Evolutionary conservation across 164 flowering plant genomes (phyloP).

Genomic region (Kingdonia uniflora): DNA sequence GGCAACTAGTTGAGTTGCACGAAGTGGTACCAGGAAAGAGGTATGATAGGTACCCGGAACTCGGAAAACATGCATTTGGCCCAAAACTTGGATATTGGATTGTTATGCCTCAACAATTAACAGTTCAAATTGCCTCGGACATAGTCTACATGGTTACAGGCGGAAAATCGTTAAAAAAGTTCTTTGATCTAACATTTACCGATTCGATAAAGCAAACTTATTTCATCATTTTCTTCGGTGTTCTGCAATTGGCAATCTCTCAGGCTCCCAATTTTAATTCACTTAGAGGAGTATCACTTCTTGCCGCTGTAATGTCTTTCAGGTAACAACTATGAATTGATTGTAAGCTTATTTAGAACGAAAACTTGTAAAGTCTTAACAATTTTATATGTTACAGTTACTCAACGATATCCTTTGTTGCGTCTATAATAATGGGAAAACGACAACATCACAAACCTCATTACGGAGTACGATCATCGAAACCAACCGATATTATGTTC

Average conservation of each 20-base stretch:
- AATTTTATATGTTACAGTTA: constrained; percentile 14
- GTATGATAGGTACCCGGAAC: constrained; percentile 27
- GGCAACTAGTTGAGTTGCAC: constrained; percentile 32
- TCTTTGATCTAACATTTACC: constrained; percentile 6
- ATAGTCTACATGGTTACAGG: constrained; percentile 32
- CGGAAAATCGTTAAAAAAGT: constrained; percentile 26
- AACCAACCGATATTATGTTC: constrained; percentile 14
- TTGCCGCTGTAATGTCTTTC: constrained; percentile 28
- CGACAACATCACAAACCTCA: not conserved
- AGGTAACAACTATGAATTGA: constrained; percentile 10
- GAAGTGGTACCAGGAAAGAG: constrained; percentile 27
- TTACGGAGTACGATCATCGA: constrained; percentile 8
- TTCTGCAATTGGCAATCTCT: constrained; percentile 18
- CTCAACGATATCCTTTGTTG: constrained; percentile 21
- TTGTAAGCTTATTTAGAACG: no score
- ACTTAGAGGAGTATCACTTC: constrained; percentile 15
- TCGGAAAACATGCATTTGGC: constrained; percentile 25
- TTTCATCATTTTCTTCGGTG: constrained; percentile 19
- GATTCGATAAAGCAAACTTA: constrained; percentile 12
- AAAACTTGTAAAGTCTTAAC: not conserved
- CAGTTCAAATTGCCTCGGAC: constrained; percentile 21
- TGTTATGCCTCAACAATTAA: constrained; percentile 22
- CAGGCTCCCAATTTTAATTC: constrained; percentile 26
- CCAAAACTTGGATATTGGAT: constrained; percentile 20
- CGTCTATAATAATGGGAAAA: constrained; percentile 16